A percentile compares a stretch with the other conserved stretches of the same genome.
These are phyloP conservation scores for Gnomoniopsis sp. DNA, from an alignment of 2,329 filamentous ascomycete species.

Conservation along the genomic window DNA sequence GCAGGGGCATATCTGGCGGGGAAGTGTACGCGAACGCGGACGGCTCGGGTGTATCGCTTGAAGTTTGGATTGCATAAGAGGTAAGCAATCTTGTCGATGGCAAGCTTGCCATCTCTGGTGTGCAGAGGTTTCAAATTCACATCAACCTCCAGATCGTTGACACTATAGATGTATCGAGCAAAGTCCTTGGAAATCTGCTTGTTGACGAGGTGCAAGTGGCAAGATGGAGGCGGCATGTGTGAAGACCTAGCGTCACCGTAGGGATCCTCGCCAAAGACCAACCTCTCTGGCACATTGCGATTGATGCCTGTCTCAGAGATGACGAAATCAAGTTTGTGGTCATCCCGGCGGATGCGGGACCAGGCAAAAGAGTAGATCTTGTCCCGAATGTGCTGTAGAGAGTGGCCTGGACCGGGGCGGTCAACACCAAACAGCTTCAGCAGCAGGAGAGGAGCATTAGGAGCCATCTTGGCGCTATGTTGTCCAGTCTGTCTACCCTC, in stretches of 20 bases:
- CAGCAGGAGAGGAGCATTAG: neutral
- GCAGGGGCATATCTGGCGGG: slow-evolving; percentile 13
- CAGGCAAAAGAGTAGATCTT: slow-evolving; percentile 14
- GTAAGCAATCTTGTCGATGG: slow-evolving; percentile 1
- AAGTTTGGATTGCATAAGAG: slow-evolving; percentile 11
- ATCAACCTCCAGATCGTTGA: slow-evolving; percentile 10
- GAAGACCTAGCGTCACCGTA: neutral
- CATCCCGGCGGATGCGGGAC: slow-evolving; percentile 12
- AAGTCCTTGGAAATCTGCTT: slow-evolving; percentile 15
- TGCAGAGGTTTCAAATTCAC: slow-evolving; percentile 13
- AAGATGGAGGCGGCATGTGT: neutral
- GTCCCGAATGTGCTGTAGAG: slow-evolving; percentile 5
- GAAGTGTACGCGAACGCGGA: slow-evolving; percentile 17
- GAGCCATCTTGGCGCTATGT: neutral
- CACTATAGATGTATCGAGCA: slow-evolving; percentile 12
- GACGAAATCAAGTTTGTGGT: slow-evolving; percentile 10
- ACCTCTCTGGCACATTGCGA: slow-evolving; percentile 11
- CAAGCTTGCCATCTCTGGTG: neutral
- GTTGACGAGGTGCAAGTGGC: slow-evolving; percentile 13
- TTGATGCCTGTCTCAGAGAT: slow-evolving; percentile 15
- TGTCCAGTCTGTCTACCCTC: neutral
- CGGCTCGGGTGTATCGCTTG: neutral
- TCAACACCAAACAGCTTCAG: slow-evolving; percentile 6
- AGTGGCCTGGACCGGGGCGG: neutral
- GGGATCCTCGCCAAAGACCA: neutral